Percentiles rank a stretch among this genome's conserved stretches.
phyloP scores from a whole-genome alignment of 192 early-diverging fungal species.

The Backusella liffmaniae region DNA sequence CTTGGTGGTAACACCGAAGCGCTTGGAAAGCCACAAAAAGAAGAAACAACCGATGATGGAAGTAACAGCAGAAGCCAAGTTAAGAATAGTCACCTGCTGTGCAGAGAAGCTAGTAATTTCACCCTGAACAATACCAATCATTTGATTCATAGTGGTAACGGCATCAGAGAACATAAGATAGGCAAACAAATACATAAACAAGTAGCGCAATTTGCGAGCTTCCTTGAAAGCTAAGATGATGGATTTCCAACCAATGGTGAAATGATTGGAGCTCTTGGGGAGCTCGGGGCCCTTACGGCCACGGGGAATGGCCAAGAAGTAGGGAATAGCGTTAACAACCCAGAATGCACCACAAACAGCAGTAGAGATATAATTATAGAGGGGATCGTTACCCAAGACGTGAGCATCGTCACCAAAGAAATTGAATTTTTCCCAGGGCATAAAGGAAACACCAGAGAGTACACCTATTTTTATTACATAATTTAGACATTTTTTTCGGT shows the following conservation, averaged over 20 bases:
- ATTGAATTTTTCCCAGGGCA: constrained; percentile 24
- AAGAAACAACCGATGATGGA: constrained; percentile 52
- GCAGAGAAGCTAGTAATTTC: constrained; percentile 51
- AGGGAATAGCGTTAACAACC: constrained; percentile 29
- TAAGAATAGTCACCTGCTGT: constrained; percentile 54
- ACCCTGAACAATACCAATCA: constrained; percentile 59
- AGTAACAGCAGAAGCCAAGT: constrained; percentile 57
- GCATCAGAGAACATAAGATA: constrained; percentile 76
- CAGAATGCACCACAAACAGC: constrained; percentile 38
- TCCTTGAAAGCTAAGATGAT: constrained; percentile 32
- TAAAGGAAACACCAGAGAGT: constrained; percentile 29
- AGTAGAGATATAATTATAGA: constrained; percentile 32
- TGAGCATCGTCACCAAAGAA: constrained; percentile 13
- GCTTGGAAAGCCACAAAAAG: constrained; percentile 56
- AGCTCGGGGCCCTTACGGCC: constrained; percentile 28
- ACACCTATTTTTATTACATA: constrained; percentile 18
- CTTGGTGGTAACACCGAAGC: constrained; percentile 48
- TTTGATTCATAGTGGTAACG: constrained; percentile 51
- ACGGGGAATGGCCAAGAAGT: constrained; percentile 27
- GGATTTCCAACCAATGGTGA: constrained; percentile 39
- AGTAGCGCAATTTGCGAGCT: constrained; percentile 48
- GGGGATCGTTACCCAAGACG: constrained; percentile 30
- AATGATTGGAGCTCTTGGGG: constrained; percentile 19
- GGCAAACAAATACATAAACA: constrained; percentile 64
- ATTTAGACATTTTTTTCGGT: not conserved